phyloP scores from a whole-genome alignment of 352 stramenopile species.

The Globisporangium paddicum region DNA sequence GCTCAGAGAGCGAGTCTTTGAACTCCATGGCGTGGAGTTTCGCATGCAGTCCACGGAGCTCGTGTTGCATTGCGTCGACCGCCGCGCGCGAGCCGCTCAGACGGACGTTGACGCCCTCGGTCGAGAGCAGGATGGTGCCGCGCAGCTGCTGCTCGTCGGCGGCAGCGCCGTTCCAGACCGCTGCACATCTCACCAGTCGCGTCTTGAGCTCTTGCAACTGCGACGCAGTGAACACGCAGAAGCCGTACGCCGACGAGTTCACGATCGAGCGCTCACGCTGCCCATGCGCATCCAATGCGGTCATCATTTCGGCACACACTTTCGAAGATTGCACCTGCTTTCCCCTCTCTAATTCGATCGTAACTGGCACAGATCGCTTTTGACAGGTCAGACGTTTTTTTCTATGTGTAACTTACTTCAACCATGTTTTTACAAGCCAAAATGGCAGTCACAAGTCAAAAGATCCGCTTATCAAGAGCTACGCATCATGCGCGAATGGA shows the following conservation, averaged over 20 bases:
- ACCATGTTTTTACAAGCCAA: no score
- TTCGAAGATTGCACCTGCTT: no score
- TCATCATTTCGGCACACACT: not conserved
- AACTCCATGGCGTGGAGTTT: not conserved
- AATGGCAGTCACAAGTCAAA: no score
- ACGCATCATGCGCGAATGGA: slow-evolving; percentile 44
- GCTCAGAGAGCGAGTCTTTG: not conserved
- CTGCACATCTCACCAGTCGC: not conserved
- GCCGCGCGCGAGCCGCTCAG: not conserved
- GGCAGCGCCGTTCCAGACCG: not conserved
- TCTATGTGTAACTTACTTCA: no score
- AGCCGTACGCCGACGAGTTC: not conserved
- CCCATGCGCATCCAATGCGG: not conserved
- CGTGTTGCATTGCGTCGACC: not conserved
- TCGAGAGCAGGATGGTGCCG: not conserved
- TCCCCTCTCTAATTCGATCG: no score
- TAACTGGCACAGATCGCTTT: no score
- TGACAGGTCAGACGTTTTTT: no score
- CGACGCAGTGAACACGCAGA: not conserved
- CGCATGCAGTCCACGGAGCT: not conserved
- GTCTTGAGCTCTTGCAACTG: not conserved
- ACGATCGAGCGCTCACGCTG: not conserved
- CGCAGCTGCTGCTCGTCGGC: not conserved
- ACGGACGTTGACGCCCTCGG: not conserved
- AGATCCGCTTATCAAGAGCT: not conserved